Conservation (phyloP, 257 asterid genomes). For the Solanum microdontum region DNA sequence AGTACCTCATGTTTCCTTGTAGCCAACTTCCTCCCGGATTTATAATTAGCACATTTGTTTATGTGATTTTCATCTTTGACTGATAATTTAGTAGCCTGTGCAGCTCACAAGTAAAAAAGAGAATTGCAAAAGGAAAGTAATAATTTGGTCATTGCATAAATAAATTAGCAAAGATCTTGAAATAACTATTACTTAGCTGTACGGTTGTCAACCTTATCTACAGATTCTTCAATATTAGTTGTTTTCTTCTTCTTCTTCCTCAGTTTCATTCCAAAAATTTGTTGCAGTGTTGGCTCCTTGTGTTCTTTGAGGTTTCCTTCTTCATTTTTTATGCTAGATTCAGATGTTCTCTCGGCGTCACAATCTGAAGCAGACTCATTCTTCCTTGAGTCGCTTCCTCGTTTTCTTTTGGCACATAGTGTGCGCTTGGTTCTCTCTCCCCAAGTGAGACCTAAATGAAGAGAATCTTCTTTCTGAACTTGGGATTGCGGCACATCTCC, state of each 20-base stretch:
- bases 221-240: background rate
- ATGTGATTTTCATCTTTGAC: background rate
- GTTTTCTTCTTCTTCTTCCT: background rate
- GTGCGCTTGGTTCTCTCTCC: background rate
- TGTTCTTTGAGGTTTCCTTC: slow-evolving; percentile 7
- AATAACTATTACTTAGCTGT: background rate
- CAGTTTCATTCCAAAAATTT: background rate
- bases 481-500: background rate
- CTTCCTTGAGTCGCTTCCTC: background rate
- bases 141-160: background rate
- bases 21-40: background rate
- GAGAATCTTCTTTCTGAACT: slow-evolving; percentile 5
- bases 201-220: background rate
- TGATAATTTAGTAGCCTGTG: slow-evolving; percentile 1
- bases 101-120: background rate
- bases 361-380: background rate
- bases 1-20: slow-evolving; percentile 29
- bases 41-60: background rate
- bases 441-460: background rate
- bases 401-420: background rate
- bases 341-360: background rate
- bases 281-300: slow-evolving; percentile 8
- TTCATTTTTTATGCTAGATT: slow-evolving; percentile 5
- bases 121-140: background rate
- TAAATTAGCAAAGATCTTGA: background rate